A percentile compares a stretch with the other conserved stretches of the same genome.
phyloP scores from a whole-genome alignment of 805 yeast genomes.

The Blastobotrys chiropterorum region DNA sequence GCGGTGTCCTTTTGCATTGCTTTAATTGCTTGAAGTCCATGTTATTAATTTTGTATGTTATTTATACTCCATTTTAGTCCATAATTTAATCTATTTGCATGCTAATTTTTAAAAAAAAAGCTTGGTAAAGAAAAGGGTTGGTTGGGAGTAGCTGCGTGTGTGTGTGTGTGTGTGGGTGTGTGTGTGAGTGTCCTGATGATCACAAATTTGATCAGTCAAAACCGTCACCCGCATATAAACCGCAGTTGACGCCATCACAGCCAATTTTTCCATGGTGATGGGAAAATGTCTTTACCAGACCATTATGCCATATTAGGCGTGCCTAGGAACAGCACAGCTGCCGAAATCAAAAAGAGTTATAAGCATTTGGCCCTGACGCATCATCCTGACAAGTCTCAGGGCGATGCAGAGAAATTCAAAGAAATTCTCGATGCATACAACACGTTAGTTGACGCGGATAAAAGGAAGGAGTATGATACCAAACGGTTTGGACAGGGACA shows the following conservation, averaged over 20 bases:
- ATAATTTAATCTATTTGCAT: background rate
- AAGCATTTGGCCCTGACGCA: slow-evolving; percentile 33
- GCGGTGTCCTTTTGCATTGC: background rate
- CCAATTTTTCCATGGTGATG: background rate
- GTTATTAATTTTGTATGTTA: background rate
- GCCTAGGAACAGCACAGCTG: slow-evolving; percentile 15
- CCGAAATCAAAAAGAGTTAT: slow-evolving; percentile 36
- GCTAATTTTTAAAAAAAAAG: too few relatives aligned
- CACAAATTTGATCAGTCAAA: too few relatives aligned
- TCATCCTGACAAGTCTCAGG: slow-evolving; percentile 42
- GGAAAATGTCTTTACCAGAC: background rate
- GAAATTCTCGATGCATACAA: slow-evolving; percentile 31
- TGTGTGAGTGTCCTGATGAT: too few relatives aligned
- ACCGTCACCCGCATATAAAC: background rate
- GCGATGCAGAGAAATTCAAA: slow-evolving; percentile 30
- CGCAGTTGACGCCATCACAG: background rate
- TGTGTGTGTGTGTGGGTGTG: too few relatives aligned
- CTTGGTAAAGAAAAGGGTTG: too few relatives aligned
- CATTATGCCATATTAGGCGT: slow-evolving; percentile 32
- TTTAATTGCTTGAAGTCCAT: background rate
- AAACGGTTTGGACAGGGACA: slow-evolving; percentile 12
- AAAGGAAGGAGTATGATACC: slow-evolving; percentile 24
- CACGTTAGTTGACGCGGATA: slow-evolving; percentile 25
- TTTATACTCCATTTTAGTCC: background rate
- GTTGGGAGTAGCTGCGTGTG: background rate